Evolutionary conservation across 352 stramenopile species (phyloP).

Genomic region (Globisporangium nagaii): DNA sequence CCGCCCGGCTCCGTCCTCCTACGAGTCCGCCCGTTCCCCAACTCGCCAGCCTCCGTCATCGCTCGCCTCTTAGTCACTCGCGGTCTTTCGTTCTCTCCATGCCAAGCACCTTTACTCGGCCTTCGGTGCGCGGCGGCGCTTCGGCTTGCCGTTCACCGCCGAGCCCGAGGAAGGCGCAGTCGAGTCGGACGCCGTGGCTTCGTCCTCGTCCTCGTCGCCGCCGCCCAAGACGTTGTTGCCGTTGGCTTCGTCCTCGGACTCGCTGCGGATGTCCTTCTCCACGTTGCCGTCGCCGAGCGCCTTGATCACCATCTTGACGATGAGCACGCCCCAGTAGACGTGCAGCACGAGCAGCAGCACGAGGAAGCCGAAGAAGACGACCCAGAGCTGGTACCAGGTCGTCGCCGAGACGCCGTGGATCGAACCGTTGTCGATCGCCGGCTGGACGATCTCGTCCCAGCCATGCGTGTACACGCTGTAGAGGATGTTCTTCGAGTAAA

Average conservation of each 20-base stretch:
- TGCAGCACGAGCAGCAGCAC: conserved; percentile 60
- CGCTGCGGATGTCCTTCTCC: conserved; percentile 79
- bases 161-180: conserved; percentile 2
- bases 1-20: no score
- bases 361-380: conserved; percentile 52
- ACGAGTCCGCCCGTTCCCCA: no score
- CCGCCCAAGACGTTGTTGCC: conserved; percentile 30
- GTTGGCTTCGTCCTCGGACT: conserved; percentile 60
- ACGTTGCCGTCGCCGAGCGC: conserved; percentile 59
- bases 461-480: conserved; percentile 46
- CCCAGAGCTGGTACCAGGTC: conserved; percentile 56
- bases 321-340: conserved; percentile 73
- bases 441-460: conserved; percentile 45
- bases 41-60: no score
- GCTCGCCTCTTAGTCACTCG: background rate
- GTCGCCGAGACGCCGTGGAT: conserved; percentile 26
- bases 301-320: conserved; percentile 70
- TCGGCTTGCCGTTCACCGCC: conserved; percentile 24
- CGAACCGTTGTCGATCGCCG: conserved; percentile 34
- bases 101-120: conserved; percentile 43
- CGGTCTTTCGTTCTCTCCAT: background rate
- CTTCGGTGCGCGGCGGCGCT: conserved; percentile 62
- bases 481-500: conserved; percentile 74
- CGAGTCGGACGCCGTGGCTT: conserved; percentile 11
- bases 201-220: conserved; percentile 14